Percentiles rank a stretch among this genome's conserved stretches.
Evolutionary conservation across 768 basidiomycete genomes (phyloP).

Genomic region (Mycena crocata): DNA sequence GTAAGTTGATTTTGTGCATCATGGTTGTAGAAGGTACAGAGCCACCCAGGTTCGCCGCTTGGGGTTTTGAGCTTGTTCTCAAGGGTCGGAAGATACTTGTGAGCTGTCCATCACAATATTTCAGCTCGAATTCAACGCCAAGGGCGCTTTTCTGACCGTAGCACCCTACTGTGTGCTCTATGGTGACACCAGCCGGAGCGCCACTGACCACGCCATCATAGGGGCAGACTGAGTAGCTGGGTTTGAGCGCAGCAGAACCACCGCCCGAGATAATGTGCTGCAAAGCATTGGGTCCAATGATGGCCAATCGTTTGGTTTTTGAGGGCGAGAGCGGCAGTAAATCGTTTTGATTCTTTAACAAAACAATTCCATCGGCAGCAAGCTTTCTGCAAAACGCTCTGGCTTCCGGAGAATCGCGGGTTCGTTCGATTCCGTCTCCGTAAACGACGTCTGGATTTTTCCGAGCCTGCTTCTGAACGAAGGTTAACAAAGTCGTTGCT

Average conservation of each 20-base stretch:
- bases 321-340: conserved; percentile 64
- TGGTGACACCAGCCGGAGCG: conserved; percentile 60
- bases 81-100: conserved; percentile 78
- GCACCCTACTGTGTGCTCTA: conserved; percentile 72
- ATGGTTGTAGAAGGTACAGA: conserved; percentile 71
- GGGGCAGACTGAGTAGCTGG: conserved; percentile 74
- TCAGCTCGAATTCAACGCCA: conserved; percentile 4
- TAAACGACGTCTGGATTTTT: conserved; percentile 70
- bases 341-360: conserved; percentile 69
- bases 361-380: conserved; percentile 72
- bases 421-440: conserved; percentile 70
- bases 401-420: conserved; percentile 63
- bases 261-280: conserved; percentile 78
- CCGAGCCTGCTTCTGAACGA: conserved; percentile 67
- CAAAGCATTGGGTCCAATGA: conserved; percentile 79
- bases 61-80: conserved; percentile 67
- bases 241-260: conserved; percentile 80
- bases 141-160: conserved; percentile 71
- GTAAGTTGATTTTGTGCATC: conserved; percentile 55
- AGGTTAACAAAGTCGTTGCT: conserved; percentile 61
- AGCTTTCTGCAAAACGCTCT: conserved; percentile 65
- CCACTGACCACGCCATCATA: conserved; percentile 67
- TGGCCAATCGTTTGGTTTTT: conserved; percentile 61
- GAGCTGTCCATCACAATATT: too few species aligned
- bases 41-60: conserved; percentile 69